Evolutionary conservation across 2,329 filamentous ascomycete genomes (phyloP).

Genomic region (Phialemonium atrogriseum): DNA sequence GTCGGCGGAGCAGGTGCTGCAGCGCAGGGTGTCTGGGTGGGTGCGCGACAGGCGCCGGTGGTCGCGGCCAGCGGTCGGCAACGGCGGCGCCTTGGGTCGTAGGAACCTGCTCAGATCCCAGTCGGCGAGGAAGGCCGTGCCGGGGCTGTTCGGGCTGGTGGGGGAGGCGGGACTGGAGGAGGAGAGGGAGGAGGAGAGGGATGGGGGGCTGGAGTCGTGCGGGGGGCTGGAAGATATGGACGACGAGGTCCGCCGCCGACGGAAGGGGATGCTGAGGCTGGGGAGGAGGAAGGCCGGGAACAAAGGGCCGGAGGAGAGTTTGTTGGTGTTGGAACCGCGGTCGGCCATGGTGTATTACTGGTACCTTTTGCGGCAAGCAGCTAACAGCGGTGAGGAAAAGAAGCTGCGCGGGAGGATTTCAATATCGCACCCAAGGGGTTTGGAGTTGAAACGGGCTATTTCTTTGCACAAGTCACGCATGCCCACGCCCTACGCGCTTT

Average conservation of each 20-base stretch:
- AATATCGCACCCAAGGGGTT: too few relatives aligned
- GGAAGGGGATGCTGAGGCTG: constrained; percentile 14
- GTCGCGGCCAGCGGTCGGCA: neutral
- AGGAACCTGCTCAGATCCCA: neutral
- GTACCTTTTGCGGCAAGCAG: too few relatives aligned
- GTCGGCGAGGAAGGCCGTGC: constrained; percentile 6
- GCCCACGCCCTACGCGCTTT: too few relatives aligned
- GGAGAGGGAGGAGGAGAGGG: constrained; percentile 14
- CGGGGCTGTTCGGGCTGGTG: constrained; percentile 3
- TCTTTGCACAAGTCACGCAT: too few relatives aligned
- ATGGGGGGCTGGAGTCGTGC: constrained; percentile 6
- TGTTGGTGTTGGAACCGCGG: too few relatives aligned
- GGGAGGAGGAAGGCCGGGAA: constrained; percentile 19
- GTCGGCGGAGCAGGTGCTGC: constrained; percentile 49
- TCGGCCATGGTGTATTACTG: too few relatives aligned
- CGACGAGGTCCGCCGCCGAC: constrained; percentile 7
- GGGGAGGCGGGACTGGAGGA: constrained; percentile 7
- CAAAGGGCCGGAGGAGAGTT: too few relatives aligned
- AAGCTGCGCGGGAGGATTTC: too few relatives aligned
- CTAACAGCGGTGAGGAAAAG: too few relatives aligned
- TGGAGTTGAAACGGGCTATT: too few relatives aligned
- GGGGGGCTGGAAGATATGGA: neutral
- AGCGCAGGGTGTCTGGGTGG: constrained; percentile 49
- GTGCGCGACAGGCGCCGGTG: constrained; percentile 28
- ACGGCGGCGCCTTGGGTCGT: neutral